These are phyloP conservation scores for Phanerochaete sordida DNA, from an alignment of 768 basidiomycete genomes.

Conservation along the genomic window DNA sequence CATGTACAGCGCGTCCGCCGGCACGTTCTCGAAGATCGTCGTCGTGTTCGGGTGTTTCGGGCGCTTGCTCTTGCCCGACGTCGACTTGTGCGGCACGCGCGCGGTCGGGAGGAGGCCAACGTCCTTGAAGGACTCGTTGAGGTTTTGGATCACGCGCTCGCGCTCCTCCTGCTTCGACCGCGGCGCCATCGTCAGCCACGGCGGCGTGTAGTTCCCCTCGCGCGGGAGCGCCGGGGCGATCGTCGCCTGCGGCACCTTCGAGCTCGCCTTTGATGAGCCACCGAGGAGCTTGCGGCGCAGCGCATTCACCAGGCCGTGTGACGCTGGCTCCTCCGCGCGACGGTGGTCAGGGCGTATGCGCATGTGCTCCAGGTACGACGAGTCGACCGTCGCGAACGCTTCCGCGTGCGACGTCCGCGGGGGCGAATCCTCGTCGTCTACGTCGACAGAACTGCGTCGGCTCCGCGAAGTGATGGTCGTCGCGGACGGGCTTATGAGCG, in stretches of 20 bases:
- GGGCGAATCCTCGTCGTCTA: conserved; percentile 23
- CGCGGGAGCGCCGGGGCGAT: conserved; percentile 16
- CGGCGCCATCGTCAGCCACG: conserved; percentile 66
- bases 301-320: conserved; percentile 15
- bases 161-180: conserved; percentile 66
- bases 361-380: conserved; percentile 24
- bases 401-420: conserved; percentile 33
- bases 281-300: conserved; percentile 19
- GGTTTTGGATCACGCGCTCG: conserved; percentile 61
- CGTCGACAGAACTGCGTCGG: conserved; percentile 5
- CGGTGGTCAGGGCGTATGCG: conserved; percentile 18
- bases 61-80: conserved; percentile 20
- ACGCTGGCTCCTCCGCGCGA: conserved; percentile 16
- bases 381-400: conserved; percentile 33
- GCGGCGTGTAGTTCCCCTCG: conserved; percentile 36
- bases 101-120: conserved; percentile 71
- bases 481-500: conserved; percentile 5
- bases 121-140: conserved; percentile 70
- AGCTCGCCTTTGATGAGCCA: conserved; percentile 13
- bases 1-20: conserved; percentile 75
- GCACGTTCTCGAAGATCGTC: conserved; percentile 40
- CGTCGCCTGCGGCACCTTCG: conserved; percentile 13
- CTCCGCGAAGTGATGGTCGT: background rate
- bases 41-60: conserved; percentile 13
- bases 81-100: conserved; percentile 17